phyloP scores from a whole-genome alignment of 805 yeast species.

The Candida railenensis region DNA sequence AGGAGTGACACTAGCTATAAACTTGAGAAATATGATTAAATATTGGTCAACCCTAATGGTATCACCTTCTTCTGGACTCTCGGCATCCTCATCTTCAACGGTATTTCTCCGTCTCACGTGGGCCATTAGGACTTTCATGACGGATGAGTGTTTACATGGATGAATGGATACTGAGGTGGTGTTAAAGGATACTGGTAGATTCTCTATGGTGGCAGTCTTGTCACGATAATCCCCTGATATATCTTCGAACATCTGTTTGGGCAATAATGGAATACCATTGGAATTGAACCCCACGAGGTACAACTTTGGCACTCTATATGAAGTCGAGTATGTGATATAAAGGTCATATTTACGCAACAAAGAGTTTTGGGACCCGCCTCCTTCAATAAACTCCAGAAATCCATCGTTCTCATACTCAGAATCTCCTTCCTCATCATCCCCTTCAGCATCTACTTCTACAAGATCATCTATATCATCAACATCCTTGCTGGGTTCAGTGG shows the following conservation, averaged over 20 bases:
- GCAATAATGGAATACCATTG: slow-evolving; percentile 82
- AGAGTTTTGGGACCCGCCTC: slow-evolving; percentile 17
- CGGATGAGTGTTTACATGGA: slow-evolving; percentile 94
- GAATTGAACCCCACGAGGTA: slow-evolving; percentile 84
- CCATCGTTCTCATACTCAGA: slow-evolving; percentile 25
- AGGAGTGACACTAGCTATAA: slow-evolving; percentile 95
- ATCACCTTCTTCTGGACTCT: slow-evolving; percentile 31
- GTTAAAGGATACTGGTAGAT: slow-evolving; percentile 77
- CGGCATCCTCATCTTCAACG: slow-evolving; percentile 16
- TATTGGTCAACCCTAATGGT: slow-evolving; percentile 84
- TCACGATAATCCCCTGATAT: slow-evolving; percentile 88
- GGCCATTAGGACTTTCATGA: slow-evolving; percentile 85
- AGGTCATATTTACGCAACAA: slow-evolving; percentile 76
- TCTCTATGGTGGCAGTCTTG: slow-evolving; percentile 95
- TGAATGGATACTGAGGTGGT: slow-evolving; percentile 86
- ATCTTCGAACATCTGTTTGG: slow-evolving; percentile 92
- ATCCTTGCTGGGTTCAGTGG: slow-evolving; percentile 9
- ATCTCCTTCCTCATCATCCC: slow-evolving; percentile 25
- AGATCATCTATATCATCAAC: slow-evolving; percentile 47
- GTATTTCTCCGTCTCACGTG: slow-evolving; percentile 52
- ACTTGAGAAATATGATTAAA: slow-evolving; percentile 82
- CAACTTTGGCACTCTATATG: slow-evolving; percentile 94
- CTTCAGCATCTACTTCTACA: slow-evolving; percentile 45
- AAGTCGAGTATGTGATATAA: slow-evolving; percentile 89
- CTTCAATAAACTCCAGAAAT: slow-evolving; percentile 32